phyloP scores from a whole-genome alignment of 106 monocot species.

The Chionographis japonica region DNA sequence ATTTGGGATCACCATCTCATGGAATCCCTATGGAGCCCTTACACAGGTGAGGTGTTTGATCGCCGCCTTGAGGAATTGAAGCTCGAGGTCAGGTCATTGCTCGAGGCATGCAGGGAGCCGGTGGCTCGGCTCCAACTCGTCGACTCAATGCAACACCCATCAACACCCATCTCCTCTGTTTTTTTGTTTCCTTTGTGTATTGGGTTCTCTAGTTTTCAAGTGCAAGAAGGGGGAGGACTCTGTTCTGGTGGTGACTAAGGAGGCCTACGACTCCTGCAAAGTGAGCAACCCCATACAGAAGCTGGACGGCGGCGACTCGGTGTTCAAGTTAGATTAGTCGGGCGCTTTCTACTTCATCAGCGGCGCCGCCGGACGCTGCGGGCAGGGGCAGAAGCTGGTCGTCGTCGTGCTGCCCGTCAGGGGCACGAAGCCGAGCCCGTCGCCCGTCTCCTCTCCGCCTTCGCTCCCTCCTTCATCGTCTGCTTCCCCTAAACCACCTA shows the following conservation, averaged over 20 bases:
- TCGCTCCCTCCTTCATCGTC: background rate
- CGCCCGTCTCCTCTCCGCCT: conserved; percentile 4
- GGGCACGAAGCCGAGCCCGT: background rate
- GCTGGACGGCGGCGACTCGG: conserved; percentile 31
- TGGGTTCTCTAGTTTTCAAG: conserved; percentile 27
- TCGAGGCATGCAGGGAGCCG: too few relatives aligned
- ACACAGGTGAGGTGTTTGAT: too few relatives aligned
- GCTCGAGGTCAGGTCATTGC: too few relatives aligned
- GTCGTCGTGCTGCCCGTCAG: conserved; percentile 48
- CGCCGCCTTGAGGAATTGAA: too few relatives aligned
- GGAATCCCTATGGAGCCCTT: too few relatives aligned
- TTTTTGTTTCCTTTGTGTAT: background rate
- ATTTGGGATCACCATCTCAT: too few relatives aligned
- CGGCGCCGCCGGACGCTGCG: conserved; percentile 39
- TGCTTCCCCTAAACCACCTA: conserved; percentile 5
- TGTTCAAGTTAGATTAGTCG: conserved; percentile 42
- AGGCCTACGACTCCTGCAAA: conserved; percentile 55
- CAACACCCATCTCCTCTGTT: too few relatives aligned
- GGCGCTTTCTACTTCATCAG: conserved; percentile 74
- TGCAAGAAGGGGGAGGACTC: conserved; percentile 64
- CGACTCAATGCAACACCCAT: too few relatives aligned
- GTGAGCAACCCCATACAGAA: conserved; percentile 35
- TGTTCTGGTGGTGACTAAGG: conserved; percentile 54
- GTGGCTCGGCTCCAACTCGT: too few relatives aligned
- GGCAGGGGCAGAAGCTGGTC: conserved; percentile 51